Base-by-base conservation (phyloP, 2,329 filamentous ascomycete genomes). In the Coniochaeta pulveracea region DNA sequence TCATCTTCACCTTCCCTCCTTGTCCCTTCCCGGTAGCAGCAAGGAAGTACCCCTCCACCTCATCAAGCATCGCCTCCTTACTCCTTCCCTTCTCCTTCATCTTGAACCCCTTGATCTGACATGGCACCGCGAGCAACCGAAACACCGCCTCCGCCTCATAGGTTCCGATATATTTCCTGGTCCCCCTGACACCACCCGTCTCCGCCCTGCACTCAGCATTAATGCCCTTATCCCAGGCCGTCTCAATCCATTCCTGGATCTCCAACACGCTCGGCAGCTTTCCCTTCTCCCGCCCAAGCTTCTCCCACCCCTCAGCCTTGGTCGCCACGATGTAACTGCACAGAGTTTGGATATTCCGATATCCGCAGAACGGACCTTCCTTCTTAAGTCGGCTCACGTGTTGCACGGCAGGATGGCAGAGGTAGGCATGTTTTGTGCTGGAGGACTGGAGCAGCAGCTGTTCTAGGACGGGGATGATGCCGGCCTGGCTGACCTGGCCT, bases 151-250 rank as follows among this genome's bases (percentile, higher is more conserved):
- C n/a, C 21, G 84, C 83, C 64, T 96, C 89, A 7, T 85, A 78
- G 2, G 89, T 95, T 11, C 89, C 89, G 45, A 96, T 96, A 50
- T 91, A 96, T 54, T 95, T 96, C 39, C 91, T 74, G 0, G 88
- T 94, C n/a, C 79, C 79, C 41, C 65, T 74, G 41, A 96, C 82
- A 1, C 86, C 85, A 3, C 89, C 89, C 1, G 88, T 95, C 55
- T 96, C 85, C 3, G 73, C 50, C 21, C 84, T 71, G 4, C 82
- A 85, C 27, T 76, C 67, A 3, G 70, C 52, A 46, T 93, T 91
- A 50, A 91, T 85, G 1, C 83, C 86, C 49, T 66, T 67, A 47
- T 93, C 84, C 89, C 89, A 96, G 0, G 86, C 89, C 11, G 63
- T 59, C 54, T 96, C 89, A 44, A 96, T 93, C 46, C 77, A 63